A percentile compares a stretch with the other conserved stretches of the same genome.
Conservation (phyloP, 1,284 basidiomycete genomes). For the Cystobasidium pallidum region DNA sequence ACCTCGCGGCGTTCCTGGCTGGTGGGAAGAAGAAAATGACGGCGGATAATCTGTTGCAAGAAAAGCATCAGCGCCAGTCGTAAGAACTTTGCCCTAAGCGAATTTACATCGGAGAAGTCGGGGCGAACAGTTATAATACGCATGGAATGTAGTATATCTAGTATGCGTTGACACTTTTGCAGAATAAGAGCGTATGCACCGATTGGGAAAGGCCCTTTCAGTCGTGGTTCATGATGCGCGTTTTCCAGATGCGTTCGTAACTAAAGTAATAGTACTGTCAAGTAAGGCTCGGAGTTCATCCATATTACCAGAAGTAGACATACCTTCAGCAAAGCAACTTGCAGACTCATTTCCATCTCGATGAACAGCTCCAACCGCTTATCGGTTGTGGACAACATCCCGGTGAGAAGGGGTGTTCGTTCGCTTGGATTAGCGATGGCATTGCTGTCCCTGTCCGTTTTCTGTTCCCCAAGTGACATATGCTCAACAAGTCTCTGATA, state of each 20-base stretch:
- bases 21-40: slow-evolving; percentile 85
- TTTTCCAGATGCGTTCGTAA: slow-evolving; percentile 79
- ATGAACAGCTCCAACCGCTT: slow-evolving; percentile 42
- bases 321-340: slow-evolving; percentile 77
- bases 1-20: slow-evolving; percentile 84
- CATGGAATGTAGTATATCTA: slow-evolving; percentile 78
- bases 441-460: background rate
- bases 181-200: slow-evolving; percentile 80
- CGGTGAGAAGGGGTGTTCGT: slow-evolving; percentile 19
- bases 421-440: slow-evolving; percentile 13
- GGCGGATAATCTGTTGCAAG: slow-evolving; percentile 67
- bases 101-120: slow-evolving; percentile 30
- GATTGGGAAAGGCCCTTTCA: slow-evolving; percentile 85
- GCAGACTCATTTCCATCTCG: slow-evolving; percentile 86
- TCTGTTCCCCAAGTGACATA: slow-evolving; percentile 63
- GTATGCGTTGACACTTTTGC: slow-evolving; percentile 81
- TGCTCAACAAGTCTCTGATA: slow-evolving; percentile 73
- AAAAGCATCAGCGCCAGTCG: slow-evolving; percentile 69
- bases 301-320: slow-evolving; percentile 5
- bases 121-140: slow-evolving; percentile 83
- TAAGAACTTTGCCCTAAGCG: slow-evolving; percentile 57
- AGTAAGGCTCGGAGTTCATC: too few species aligned
- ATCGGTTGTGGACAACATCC: background rate
- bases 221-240: slow-evolving; percentile 86
- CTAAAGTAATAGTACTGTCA: slow-evolving; percentile 28